Evolutionary conservation across 371 early-diverging fungal genomes (phyloP).

Genomic region (Globomyces sp.): DNA sequence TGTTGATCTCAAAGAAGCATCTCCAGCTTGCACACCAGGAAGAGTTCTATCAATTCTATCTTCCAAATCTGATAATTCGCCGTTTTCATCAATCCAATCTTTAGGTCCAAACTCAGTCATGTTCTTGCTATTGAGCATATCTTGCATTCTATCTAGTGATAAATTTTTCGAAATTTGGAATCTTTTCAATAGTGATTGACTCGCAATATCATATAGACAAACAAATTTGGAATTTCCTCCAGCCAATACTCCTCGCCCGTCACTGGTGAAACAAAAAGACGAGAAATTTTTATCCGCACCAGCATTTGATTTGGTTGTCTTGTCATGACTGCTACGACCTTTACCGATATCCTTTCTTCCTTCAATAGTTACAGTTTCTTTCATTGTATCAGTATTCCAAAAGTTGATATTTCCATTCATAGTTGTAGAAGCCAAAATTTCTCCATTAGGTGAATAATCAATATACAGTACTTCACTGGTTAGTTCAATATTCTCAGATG

Average conservation of each 20-base stretch:
- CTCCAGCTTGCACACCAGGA: conserved; percentile 87
- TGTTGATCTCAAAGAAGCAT: conserved; percentile 73
- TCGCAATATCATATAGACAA: conserved; percentile 88
- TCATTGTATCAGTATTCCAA: conserved; percentile 70
- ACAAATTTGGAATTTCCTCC: conserved; percentile 94
- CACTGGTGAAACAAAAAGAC: conserved; percentile 90
- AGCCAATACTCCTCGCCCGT: conserved; percentile 85
- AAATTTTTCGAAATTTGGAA: conserved; percentile 89
- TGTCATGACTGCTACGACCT: conserved; percentile 76
- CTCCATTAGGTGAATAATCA: conserved; percentile 88
- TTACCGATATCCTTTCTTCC: conserved; percentile 91
- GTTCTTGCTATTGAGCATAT: conserved; percentile 79
- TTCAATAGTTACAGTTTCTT: conserved; percentile 75
- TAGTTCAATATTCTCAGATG: conserved; percentile 74
- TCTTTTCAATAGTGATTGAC: conserved; percentile 75
- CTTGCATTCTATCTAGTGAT: conserved; percentile 89
- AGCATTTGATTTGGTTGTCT: conserved; percentile 79
- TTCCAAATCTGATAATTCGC: conserved; percentile 74
- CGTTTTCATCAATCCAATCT: conserved; percentile 73
- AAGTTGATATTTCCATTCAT: conserved; percentile 90
- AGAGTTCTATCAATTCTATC: conserved; percentile 76
- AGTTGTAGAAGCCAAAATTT: conserved; percentile 81
- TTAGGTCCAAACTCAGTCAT: conserved; percentile 94
- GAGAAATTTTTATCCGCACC: conserved; percentile 86
- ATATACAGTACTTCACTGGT: conserved; percentile 84